These are phyloP conservation scores for Leishmania lainsoni DNA, from an alignment of 208 protist genomes.

Conservation along the genomic window DNA sequence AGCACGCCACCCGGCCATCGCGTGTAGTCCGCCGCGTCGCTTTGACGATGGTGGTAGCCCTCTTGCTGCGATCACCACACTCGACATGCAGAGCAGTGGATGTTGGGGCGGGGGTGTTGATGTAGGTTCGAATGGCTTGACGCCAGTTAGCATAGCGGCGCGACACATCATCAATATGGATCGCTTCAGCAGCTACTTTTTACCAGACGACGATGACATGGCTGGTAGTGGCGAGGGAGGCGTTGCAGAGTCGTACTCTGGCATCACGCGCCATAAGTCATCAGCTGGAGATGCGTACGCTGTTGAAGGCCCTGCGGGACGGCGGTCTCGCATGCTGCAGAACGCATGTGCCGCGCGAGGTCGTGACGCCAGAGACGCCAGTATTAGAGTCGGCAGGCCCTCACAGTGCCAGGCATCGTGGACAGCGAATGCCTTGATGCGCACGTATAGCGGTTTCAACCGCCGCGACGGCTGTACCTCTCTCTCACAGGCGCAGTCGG, in stretches of 20 bases:
- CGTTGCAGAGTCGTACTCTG: slow-evolving; percentile 1
- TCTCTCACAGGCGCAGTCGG: background rate
- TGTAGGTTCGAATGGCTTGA: background rate
- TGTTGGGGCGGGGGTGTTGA: background rate
- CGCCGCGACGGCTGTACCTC: background rate
- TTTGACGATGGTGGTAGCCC: background rate
- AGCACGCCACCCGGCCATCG: background rate
- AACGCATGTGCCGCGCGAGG: background rate
- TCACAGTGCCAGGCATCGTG: background rate
- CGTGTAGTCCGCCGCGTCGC: background rate
- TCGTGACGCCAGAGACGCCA: background rate
- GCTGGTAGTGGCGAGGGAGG: background rate
- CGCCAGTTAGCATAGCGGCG: slow-evolving; percentile 16
- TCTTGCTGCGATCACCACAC: background rate
- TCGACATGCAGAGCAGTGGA: background rate
- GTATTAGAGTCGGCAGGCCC: too few relatives aligned
- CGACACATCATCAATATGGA: slow-evolving; percentile 55
- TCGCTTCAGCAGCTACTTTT: slow-evolving; percentile 53
- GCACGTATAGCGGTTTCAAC: background rate
- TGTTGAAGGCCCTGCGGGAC: slow-evolving; percentile 34
- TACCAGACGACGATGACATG: slow-evolving; percentile 24
- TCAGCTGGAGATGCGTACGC: slow-evolving; percentile 2
- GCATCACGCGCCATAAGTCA: background rate
- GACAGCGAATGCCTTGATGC: background rate
- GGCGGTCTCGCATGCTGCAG: slow-evolving; percentile 32